Evolutionary conservation across 306 rosid species (phyloP).

Genomic region (Neltuma alba): DNA sequence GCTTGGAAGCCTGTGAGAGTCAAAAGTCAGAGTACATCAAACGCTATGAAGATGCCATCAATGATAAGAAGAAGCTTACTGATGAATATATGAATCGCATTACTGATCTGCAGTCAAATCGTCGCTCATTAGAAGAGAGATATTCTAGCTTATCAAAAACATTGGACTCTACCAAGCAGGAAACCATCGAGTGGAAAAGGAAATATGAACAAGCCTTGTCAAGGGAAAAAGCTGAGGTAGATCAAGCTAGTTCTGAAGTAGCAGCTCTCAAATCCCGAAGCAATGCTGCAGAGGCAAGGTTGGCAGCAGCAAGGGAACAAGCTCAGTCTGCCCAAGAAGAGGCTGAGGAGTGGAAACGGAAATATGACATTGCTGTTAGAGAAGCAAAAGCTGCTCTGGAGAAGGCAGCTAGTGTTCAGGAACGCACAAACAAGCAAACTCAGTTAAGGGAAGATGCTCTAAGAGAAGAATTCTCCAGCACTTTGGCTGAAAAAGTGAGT

Average conservation of each 20-base stretch:
- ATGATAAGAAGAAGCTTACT: constrained; percentile 81
- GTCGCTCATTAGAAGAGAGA: constrained; percentile 72
- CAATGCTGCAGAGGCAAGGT: constrained; percentile 91
- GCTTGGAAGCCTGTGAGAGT: constrained; percentile 79
- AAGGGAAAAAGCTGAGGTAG: constrained; percentile 85
- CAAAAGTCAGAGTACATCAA: constrained; percentile 78
- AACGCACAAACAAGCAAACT: constrained; percentile 73
- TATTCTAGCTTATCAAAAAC: constrained; percentile 66
- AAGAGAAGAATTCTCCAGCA: constrained; percentile 76
- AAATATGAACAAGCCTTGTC: constrained; percentile 70
- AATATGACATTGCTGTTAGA: constrained; percentile 76
- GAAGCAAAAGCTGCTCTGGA: constrained; percentile 90
- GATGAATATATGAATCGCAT: constrained; percentile 89
- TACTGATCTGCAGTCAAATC: constrained; percentile 73
- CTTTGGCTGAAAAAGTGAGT: constrained; percentile 80
- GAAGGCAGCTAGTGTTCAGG: constrained; percentile 86
- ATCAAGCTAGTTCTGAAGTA: constrained; percentile 80
- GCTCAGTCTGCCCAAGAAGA: constrained; percentile 96
- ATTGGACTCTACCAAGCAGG: constrained; percentile 77
- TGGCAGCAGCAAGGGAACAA: constrained; percentile 90
- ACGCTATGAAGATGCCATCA: constrained; percentile 83
- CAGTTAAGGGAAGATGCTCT: constrained; percentile 91
- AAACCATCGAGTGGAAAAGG: constrained; percentile 82
- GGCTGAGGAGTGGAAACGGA: constrained; percentile 96
- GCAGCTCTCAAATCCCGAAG: constrained; percentile 79